phyloP scores from a whole-genome alignment of 306 rosid species.

The Fragaria ananassa region DNA sequence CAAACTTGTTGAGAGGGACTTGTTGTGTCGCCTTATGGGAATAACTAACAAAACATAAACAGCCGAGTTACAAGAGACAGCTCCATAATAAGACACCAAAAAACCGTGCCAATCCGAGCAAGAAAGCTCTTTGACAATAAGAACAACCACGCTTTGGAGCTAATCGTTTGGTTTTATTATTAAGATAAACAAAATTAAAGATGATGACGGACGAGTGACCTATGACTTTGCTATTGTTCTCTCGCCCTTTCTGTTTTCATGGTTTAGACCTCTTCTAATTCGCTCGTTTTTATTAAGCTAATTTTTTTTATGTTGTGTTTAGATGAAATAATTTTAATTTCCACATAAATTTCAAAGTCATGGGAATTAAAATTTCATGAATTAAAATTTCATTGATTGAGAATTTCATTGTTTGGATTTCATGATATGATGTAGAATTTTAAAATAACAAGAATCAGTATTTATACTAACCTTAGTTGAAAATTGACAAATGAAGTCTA shows the following conservation, averaged over 20 bases:
- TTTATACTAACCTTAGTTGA: too few species aligned
- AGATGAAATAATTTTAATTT: too few species aligned
- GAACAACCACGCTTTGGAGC: neutral
- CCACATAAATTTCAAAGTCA: too few species aligned
- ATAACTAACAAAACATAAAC: slow-evolving; percentile 51
- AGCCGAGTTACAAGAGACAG: slow-evolving; percentile 39
- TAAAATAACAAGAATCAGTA: too few species aligned
- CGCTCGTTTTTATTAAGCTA: too few species aligned
- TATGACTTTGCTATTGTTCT: neutral
- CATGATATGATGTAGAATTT: too few species aligned
- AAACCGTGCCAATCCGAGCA: slow-evolving; percentile 34
- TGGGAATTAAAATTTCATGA: too few species aligned
- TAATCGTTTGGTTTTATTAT: neutral
- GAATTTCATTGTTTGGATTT: too few species aligned
- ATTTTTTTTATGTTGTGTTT: too few species aligned
- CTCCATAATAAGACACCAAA: slow-evolving; percentile 40
- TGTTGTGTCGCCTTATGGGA: slow-evolving; percentile 49
- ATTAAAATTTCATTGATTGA: too few species aligned
- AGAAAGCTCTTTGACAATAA: slow-evolving; percentile 27
- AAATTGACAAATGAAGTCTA: too few species aligned
- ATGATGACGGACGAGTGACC: neutral
- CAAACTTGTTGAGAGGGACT: slow-evolving; percentile 59
- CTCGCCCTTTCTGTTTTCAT: neutral
- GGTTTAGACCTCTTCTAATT: too few species aligned
- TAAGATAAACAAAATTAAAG: neutral